Evolutionary conservation across 2,329 filamentous ascomycete genomes (phyloP).

Genomic region (Catunica adiposa): DNA sequence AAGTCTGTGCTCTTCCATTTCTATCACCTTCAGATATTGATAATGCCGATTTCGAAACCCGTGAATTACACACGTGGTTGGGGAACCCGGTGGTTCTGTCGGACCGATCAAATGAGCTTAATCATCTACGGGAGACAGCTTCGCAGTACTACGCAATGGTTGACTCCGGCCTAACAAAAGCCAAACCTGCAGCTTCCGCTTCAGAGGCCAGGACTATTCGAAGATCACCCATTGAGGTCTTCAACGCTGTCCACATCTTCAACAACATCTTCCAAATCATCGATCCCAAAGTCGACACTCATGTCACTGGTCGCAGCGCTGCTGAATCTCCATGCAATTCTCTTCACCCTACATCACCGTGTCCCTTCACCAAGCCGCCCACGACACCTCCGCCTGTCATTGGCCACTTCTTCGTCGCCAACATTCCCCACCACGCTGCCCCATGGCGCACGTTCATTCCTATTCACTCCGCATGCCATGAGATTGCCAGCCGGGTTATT

Average conservation of each 20-base stretch:
- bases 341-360: background rate
- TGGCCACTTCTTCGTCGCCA: background rate
- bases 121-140: too few species aligned
- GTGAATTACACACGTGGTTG: too few species aligned
- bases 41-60: too few species aligned
- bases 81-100: too few species aligned
- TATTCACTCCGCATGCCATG: conserved; percentile 2
- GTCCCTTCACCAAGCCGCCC: background rate
- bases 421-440: background rate
- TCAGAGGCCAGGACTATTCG: too few species aligned
- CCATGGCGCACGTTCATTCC: background rate
- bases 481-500: conserved; percentile 2
- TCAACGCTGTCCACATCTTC: background rate
- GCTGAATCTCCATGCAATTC: background rate
- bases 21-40: too few species aligned
- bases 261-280: background rate
- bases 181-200: too few species aligned
- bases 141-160: too few species aligned
- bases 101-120: too few species aligned
- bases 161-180: too few species aligned
- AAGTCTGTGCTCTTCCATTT: too few species aligned
- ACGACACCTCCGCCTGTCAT: background rate
- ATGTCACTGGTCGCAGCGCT: background rate
- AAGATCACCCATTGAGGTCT: too few species aligned
- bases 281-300: background rate